Evolutionary conservation across 257 asterid species (phyloP).

Genomic region (Verbascum thapsus): DNA sequence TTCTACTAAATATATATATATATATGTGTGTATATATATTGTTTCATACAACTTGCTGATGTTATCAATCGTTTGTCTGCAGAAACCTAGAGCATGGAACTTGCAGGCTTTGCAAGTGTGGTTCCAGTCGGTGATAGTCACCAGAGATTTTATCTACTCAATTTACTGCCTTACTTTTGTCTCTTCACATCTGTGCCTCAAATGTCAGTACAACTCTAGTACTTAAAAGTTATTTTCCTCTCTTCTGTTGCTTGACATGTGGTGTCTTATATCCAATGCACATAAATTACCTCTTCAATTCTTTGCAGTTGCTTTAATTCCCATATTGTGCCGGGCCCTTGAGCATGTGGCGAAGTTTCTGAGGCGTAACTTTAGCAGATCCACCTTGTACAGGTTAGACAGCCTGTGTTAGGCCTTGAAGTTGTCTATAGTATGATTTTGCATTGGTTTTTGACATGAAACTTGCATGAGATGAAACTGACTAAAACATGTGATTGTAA

Average conservation of each 20-base stretch:
- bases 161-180: constrained; percentile 81
- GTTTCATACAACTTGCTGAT: too few relatives aligned
- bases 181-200: constrained; percentile 78
- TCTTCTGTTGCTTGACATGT: constrained; percentile 14
- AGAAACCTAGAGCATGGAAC: constrained; percentile 99
- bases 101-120: constrained; percentile 82
- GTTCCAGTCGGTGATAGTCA: constrained; percentile 75
- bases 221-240: constrained; percentile 2
- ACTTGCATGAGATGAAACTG: too few relatives aligned
- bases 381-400: constrained; percentile 78
- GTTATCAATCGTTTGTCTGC: constrained; percentile 33
- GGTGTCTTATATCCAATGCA: constrained; percentile 2
- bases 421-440: background rate
- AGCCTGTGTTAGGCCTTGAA: constrained; percentile 20
- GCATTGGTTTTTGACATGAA: background rate
- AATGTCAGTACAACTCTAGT: constrained; percentile 52
- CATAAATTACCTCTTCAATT: constrained; percentile 27
- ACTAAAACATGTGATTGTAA: background rate
- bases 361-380: constrained; percentile 78
- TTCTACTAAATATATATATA: too few relatives aligned
- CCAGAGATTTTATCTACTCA: constrained; percentile 83
- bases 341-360: constrained; percentile 86
- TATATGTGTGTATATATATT: too few relatives aligned
- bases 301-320: constrained; percentile 81
- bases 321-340: constrained; percentile 74